A percentile compares a stretch with the other conserved stretches of the same genome.
These are phyloP conservation scores for Rusavskia elegans DNA, from an alignment of 495 filamentous ascomycete genomes.

Conservation along the genomic window DNA sequence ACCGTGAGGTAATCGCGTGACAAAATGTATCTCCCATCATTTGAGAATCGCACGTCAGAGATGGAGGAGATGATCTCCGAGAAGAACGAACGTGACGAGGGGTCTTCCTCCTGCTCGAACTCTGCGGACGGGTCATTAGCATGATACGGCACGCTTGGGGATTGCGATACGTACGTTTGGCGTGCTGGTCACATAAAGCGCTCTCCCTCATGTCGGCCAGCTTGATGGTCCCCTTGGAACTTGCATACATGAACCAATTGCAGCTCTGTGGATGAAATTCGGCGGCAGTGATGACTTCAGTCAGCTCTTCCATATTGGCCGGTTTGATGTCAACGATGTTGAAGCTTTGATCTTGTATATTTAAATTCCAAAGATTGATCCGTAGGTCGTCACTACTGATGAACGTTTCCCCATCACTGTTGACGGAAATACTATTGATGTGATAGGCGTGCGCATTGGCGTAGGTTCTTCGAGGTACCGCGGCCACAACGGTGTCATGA, in stretches of 20 bases:
- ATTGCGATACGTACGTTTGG: constrained; percentile 55
- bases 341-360: constrained; percentile 99
- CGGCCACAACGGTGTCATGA: constrained; percentile 95
- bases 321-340: constrained; percentile 99
- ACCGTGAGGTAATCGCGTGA: constrained; percentile 96
- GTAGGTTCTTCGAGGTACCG: constrained; percentile 87
- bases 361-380: constrained; percentile 97
- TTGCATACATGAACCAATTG: constrained; percentile 99
- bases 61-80: constrained; percentile 99
- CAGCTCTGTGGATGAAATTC: constrained; percentile 96
- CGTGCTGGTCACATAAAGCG: constrained; percentile 86
- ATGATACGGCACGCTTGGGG: too few relatives aligned
- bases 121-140: constrained; percentile 32
- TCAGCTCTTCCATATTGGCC: constrained; percentile 98
- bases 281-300: constrained; percentile 94
- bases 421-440: constrained; percentile 99
- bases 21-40: constrained; percentile 91
- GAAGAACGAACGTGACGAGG: constrained; percentile 96
- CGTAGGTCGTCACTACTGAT: constrained; percentile 96
- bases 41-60: constrained; percentile 92
- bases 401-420: constrained; percentile 98
- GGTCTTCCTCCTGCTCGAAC: constrained; percentile 98
- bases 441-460: constrained; percentile 98
- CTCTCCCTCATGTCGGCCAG: constrained; percentile 95
- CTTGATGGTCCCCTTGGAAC: constrained; percentile 98